These are phyloP conservation scores for Vinca minor DNA, from an alignment of 257 asterid species.

Conservation along the genomic window DNA sequence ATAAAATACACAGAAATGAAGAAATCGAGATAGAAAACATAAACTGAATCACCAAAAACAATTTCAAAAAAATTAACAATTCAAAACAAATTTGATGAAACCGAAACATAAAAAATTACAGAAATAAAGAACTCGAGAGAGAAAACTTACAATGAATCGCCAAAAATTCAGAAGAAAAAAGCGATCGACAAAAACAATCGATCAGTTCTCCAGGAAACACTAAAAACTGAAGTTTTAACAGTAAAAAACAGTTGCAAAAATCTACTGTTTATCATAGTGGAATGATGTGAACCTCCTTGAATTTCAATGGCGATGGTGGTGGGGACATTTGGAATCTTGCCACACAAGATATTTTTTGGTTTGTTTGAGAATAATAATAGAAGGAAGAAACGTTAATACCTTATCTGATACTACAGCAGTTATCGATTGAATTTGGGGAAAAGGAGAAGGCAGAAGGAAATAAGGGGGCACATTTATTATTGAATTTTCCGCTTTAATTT, in stretches of 20 bases:
- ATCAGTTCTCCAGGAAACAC: constrained; percentile 7
- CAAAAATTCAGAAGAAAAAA: constrained; percentile 2
- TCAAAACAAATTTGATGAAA: no score
- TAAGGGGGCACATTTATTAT: background rate
- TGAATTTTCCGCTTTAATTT: constrained; percentile 5
- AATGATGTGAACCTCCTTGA: no score
- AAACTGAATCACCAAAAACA: no score
- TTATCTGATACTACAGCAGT: constrained; percentile 7
- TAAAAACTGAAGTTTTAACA: constrained; percentile 5
- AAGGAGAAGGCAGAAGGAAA: background rate
- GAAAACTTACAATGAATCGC: constrained; percentile 1
- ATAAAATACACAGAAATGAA: background rate
- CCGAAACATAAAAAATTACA: no score
- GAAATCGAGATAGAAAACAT: no score
- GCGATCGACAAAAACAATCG: constrained; percentile 4
- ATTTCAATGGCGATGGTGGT: no score
- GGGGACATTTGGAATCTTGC: constrained; percentile 1
- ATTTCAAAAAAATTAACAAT: no score
- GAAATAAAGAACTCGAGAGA: background rate
- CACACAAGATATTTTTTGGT: background rate
- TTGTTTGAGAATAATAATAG: background rate
- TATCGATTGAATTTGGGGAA: background rate
- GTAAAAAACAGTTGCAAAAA: constrained; percentile 3
- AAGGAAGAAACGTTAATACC: background rate
- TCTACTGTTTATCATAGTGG: background rate